Evolutionary conservation across 371 early-diverging fungal genomes (phyloP).

Genomic region (Mortierella sp.): DNA sequence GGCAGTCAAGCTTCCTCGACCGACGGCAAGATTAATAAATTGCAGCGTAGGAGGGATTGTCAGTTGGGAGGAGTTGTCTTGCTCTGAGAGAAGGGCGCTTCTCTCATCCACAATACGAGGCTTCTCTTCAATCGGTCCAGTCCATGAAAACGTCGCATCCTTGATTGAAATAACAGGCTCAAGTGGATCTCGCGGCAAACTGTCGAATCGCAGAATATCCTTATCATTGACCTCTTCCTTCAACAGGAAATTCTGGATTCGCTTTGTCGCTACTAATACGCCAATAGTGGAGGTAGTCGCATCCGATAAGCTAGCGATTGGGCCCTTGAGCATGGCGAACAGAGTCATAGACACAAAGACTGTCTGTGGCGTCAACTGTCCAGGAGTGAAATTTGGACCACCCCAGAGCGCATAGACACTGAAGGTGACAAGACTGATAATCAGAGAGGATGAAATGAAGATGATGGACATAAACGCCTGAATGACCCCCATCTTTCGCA

Average conservation of each 20-base stretch:
- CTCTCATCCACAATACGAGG: background rate
- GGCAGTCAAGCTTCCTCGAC: constrained; percentile 45
- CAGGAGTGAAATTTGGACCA: constrained; percentile 32
- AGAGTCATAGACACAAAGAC: constrained; percentile 48
- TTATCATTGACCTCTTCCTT: constrained; percentile 32
- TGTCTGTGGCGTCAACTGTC: constrained; percentile 42
- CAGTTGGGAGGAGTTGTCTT: background rate
- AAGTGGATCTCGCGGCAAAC: constrained; percentile 9
- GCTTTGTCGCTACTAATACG: constrained; percentile 29
- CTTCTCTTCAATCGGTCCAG: background rate
- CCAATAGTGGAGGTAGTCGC: constrained; percentile 34
- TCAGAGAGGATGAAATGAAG: constrained; percentile 42
- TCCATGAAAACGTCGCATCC: constrained; percentile 72
- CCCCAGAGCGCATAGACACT: constrained; percentile 38
- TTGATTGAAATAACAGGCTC: constrained; percentile 27
- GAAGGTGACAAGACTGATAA: constrained; percentile 47
- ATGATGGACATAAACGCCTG: constrained; percentile 44
- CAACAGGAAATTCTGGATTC: constrained; percentile 38
- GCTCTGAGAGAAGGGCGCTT: background rate
- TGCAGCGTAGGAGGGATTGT: constrained; percentile 12
- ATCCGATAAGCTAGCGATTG: constrained; percentile 28
- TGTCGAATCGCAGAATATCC: constrained; percentile 24
- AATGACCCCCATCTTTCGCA: constrained; percentile 22
- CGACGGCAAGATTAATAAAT: constrained; percentile 36
- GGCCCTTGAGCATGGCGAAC: constrained; percentile 35